Conservation (phyloP, 768 basidiomycete genomes). For the Suillus brevipes region DNA sequence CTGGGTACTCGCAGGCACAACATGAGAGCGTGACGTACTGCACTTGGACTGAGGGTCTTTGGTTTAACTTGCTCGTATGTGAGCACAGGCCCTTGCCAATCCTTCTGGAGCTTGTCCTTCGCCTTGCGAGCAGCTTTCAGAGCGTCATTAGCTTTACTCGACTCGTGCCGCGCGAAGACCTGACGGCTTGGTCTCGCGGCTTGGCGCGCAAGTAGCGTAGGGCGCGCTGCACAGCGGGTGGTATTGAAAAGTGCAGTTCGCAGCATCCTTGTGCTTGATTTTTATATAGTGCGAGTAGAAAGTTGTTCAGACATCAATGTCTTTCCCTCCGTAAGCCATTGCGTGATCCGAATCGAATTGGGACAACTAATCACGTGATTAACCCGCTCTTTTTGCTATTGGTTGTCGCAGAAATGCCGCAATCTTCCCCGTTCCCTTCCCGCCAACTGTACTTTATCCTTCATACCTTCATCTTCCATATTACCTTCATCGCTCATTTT, state of each 20-base stretch:
- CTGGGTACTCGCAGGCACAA: slow-evolving; percentile 10
- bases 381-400: slow-evolving; percentile 32
- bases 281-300: not conserved
- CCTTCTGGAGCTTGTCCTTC: slow-evolving; percentile 48
- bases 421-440: slow-evolving; percentile 11
- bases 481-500: not conserved
- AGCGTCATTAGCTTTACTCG: slow-evolving; percentile 29
- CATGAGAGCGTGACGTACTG: slow-evolving; percentile 37
- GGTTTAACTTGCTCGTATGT: slow-evolving; percentile 83
- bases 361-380: slow-evolving; percentile 15
- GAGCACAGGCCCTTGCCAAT: slow-evolving; percentile 76
- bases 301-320: not conserved
- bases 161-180: slow-evolving; percentile 34
- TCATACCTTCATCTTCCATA: not conserved
- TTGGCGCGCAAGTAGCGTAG: slow-evolving; percentile 11
- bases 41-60: slow-evolving; percentile 71
- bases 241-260: slow-evolving; percentile 19
- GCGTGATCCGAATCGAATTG: slow-evolving; percentile 6
- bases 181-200: slow-evolving; percentile 15
- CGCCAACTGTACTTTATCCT: not conserved
- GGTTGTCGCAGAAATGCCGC: slow-evolving; percentile 44
- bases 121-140: slow-evolving; percentile 32
- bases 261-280: slow-evolving; percentile 20
- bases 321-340: slow-evolving; percentile 1
- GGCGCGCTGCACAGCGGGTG: slow-evolving; percentile 15